These are phyloP conservation scores for Phlebiopsis flavidoalba DNA, from an alignment of 768 basidiomycete genomes.

Conservation along the genomic window DNA sequence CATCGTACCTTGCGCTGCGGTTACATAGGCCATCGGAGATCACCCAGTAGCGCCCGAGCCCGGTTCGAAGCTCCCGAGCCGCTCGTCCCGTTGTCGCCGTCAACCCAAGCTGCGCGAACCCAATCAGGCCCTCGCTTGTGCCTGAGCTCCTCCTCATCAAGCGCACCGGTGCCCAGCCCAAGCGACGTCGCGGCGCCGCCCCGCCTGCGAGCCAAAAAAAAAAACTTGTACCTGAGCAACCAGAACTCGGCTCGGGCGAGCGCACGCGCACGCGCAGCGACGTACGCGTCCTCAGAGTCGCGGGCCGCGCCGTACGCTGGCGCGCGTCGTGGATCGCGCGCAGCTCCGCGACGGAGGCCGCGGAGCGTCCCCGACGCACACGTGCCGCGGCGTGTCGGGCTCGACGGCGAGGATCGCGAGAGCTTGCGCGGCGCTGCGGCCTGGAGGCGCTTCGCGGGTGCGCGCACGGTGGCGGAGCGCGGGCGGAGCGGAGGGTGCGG, in stretches of 20 bases:
- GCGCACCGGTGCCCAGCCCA: conserved; percentile 57
- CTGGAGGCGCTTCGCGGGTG: conserved; percentile 9
- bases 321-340: conserved; percentile 79
- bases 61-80: conserved; percentile 74
- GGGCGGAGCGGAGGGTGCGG: conserved; percentile 47
- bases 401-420: conserved; percentile 59
- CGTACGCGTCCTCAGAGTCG: conserved; percentile 83
- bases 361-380: conserved; percentile 73
- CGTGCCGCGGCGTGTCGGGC: conserved; percentile 63
- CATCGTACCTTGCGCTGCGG: conserved; percentile 86
- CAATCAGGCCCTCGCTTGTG: conserved; percentile 86
- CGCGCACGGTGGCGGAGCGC: conserved; percentile 27
- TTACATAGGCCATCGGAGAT: conserved; percentile 87
- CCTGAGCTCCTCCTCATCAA: conserved; percentile 67
- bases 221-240: conserved; percentile 7
- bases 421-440: conserved; percentile 22
- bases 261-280: conserved; percentile 54
- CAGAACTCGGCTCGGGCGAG: conserved; percentile 21
- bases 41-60: conserved; percentile 76
- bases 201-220: neutral
- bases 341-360: conserved; percentile 65
- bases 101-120: conserved; percentile 83
- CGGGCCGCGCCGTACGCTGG: conserved; percentile 61
- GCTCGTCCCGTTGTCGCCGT: conserved; percentile 66
- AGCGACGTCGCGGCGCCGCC: conserved; percentile 59